Evolutionary conservation across 208 protist genomes (phyloP), one percentile per base, ranked within the genome.

Genomic region (Leishmania tropica): DNA sequence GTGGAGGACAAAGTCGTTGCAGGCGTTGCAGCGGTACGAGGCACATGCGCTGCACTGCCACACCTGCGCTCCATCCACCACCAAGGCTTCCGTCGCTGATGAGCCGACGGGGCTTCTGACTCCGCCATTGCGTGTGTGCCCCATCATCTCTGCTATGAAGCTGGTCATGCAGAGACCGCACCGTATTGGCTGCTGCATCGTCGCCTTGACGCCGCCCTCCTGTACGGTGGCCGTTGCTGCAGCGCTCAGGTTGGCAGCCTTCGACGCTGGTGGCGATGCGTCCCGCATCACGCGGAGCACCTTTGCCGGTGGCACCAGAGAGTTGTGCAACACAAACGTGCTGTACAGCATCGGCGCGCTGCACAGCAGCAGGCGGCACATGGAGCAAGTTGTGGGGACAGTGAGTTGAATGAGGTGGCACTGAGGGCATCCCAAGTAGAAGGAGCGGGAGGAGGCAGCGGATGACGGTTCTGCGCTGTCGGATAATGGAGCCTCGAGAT

Each of bases 311-410:
- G 92, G 85, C 24, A 91, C 82, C 35, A 95, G 86, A n/a, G 84
- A 83, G 78, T 95, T 94, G 74, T 93, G 91, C 35, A 83, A 75
- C 40, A 94, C 89, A 75, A 93, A 94, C 7, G 85, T 91, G 45
- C 79, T 81, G 81, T 94, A 94, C 81, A 96, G 70, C 48, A 93
- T 83, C 40, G 90, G 87, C 47, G 89, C 87, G 67, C 87, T 94
- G 86, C 91, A 96, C 56, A 97, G 85, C 53, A 93, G 83, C 86
- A 96, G 84, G 28, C 87, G 85, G 74, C 94, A 97, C 78, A 95
- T 87, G 24, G 89, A 85, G 73, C 94, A 97, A 17, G 91, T 96
- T 31, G 91, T 91, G 5, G 94, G 94, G 40, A 96, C 84, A 35
- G 87, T 71, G 7, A 88, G 91, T 80, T 96, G 94, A 11, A 93